Evolutionary conservation across 306 rosid species (phyloP), one percentile per base, ranked within the genome.

Genomic region (Cucumis melo): DNA sequence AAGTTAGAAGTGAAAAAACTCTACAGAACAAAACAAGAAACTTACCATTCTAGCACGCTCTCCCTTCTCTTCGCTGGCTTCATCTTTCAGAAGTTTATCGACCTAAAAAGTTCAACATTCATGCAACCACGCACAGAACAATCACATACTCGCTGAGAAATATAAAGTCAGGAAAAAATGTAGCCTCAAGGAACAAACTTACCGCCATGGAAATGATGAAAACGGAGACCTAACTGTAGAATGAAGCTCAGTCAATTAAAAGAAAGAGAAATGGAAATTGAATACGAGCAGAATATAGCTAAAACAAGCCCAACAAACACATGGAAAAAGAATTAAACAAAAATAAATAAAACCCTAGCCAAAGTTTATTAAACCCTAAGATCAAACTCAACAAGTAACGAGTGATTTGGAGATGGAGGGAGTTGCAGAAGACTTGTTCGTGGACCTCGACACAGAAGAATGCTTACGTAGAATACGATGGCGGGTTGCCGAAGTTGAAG

Each of bases 41-140:
- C 90, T 81, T 78, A 95, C 99, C 99, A 95, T 89, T 83, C 99
- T 88, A 63, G 98, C 99, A 7, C 91, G 93, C 84, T 92, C 97
- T 34, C 99, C 99, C 85, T 92, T 95, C 82, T 92, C 99, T 87
- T 92, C 93, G 58, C 88, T 92, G 41, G 99, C 98, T 57, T 95
- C 98, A 90, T 95, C 93, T 88, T 90, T 95, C 68, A 95, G 76
- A 82, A 95, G 89, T 10, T 36, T 95, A 19, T 87, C 92, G 44
- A 89, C 36, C 97, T 95, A 77, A 17, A 46, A 42, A 38, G 23
- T 29, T 19, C 9, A 8, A 24, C 76, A 90, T 79, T 81, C 63
- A 80, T 51, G 14, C 27, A 77, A 48, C 56, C 56, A 51, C 6
- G 16, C n/a, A 51, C 16, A 51, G 8, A 51, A 16, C 20, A 6